Evolutionary conservation across 1,284 basidiomycete species (phyloP), one percentile per base, ranked within the genome.

Genomic region (Ceratobasidium theobromae): DNA sequence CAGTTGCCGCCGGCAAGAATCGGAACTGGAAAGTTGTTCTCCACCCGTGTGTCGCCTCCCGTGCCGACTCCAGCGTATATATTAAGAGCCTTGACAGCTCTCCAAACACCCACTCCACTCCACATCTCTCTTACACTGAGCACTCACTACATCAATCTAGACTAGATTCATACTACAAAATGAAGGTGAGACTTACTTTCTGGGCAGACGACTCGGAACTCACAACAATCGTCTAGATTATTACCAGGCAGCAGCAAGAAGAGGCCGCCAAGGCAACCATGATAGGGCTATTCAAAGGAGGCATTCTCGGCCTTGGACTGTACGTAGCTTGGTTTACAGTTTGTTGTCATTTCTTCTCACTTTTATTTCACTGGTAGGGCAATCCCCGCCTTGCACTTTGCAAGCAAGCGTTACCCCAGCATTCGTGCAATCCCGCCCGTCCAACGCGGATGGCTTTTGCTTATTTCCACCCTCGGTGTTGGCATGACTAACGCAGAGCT

Each of bases 241-340:
- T 79, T 70, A 71, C 73, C 2, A 75, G 76, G 49, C 72, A 72
- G 23, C 78, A 79, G 41, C 76, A 77, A 32, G 70, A 73, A 46
- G 75, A 72, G 62, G 58, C 58, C 21, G 58, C 58, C 16, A n/a
- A 3, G 11, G 48, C 58, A 3, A 62, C 58, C 23, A 41, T 28
- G 14, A 38, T 21, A 46, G 58, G 58, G 11, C 38, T 38, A 12
- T 21, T 41, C 33, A 62, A 51, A 25, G 58, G 58, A 35, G 33
- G 32, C 12, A 18, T 27, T 30, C n/a, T 62, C 11, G 58, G 58
- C 12, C 4, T 62, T 21, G 46, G 32, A 51, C 25, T 62, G 58
- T 62, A 23, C 35, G 58, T 28, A 16, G 6, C 12, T 21, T n/a
- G 6, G 8, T n/a, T n/a, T 45, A 45, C 43, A 5, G 18, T n/a